Conservation (phyloP, 441 rosid genomes). For the Metrosideros polymorpha region DNA sequence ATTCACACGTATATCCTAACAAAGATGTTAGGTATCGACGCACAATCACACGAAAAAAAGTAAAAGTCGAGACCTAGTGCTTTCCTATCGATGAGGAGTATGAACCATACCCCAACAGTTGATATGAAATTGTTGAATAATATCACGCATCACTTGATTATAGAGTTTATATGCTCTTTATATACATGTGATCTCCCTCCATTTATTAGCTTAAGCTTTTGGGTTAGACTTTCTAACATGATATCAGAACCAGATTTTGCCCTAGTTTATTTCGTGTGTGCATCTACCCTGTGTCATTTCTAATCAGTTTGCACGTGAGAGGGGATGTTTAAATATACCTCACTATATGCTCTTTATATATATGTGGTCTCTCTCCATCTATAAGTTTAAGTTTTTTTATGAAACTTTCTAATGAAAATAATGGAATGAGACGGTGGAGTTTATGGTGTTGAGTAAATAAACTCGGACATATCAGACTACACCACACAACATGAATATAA, state of each 20-base stretch:
- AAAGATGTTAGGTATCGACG: too few species aligned
- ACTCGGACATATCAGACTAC: too few species aligned
- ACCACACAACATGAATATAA: too few species aligned
- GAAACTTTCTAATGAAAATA: neutral
- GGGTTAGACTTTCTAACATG: neutral
- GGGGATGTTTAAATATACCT: neutral
- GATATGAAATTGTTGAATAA: neutral
- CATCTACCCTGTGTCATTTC: neutral
- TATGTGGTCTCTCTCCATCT: accelerated
- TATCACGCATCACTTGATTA: neutral
- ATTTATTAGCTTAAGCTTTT: neutral
- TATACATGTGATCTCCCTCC: neutral
- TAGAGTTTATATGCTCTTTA: neutral
- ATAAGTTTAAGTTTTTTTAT: neutral
- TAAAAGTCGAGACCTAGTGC: too few species aligned
- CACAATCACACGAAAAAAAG: too few species aligned
- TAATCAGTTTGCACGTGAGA: neutral
- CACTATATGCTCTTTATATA: neutral
- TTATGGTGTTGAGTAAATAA: neutral
- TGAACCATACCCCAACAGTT: too few species aligned
- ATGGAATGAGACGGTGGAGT: neutral
- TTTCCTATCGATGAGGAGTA: too few species aligned
- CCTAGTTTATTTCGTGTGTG: neutral
- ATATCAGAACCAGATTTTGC: neutral
- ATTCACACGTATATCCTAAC: too few species aligned